A percentile compares a stretch with the other conserved stretches of the same genome.
These are phyloP conservation scores for Fraxinus ornus DNA, from an alignment of 305 asterid genomes.

Conservation along the genomic window DNA sequence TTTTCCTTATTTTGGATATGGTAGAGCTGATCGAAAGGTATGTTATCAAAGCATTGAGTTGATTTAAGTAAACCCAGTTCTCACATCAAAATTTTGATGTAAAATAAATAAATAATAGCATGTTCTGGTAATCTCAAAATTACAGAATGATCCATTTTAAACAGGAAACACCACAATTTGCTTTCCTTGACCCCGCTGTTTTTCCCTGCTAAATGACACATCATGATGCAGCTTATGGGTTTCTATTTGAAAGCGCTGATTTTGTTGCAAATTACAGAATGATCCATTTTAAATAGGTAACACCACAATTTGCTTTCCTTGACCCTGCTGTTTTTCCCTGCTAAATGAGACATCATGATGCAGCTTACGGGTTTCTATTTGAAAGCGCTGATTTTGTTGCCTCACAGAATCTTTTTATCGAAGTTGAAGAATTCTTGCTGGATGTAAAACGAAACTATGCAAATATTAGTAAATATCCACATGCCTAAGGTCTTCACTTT, in stretches of 20 bases:
- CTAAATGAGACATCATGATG: background rate
- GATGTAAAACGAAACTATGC: background rate
- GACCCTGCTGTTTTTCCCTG: background rate
- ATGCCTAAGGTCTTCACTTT: background rate
- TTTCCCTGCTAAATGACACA: background rate
- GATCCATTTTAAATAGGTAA: background rate
- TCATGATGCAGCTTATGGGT: background rate
- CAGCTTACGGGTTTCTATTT: slow-evolving; percentile 3
- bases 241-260: background rate
- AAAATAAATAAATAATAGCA: background rate
- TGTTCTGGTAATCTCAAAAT: slow-evolving; percentile 6
- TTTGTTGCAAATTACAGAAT: background rate
- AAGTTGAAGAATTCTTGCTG: background rate
- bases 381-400: background rate
- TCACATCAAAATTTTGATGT: slow-evolving; percentile 11
- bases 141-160: background rate
- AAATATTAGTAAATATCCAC: background rate
- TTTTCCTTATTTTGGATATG: slow-evolving; percentile 71
- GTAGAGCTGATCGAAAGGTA: slow-evolving; percentile 89
- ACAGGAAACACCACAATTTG: background rate
- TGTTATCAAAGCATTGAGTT: slow-evolving; percentile 4
- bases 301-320: background rate
- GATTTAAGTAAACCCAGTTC: background rate
- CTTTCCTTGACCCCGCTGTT: background rate
- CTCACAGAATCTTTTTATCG: background rate